Conservation (phyloP, 148 eudicot species). For the Mesembryanthemum crystallinum region DNA sequence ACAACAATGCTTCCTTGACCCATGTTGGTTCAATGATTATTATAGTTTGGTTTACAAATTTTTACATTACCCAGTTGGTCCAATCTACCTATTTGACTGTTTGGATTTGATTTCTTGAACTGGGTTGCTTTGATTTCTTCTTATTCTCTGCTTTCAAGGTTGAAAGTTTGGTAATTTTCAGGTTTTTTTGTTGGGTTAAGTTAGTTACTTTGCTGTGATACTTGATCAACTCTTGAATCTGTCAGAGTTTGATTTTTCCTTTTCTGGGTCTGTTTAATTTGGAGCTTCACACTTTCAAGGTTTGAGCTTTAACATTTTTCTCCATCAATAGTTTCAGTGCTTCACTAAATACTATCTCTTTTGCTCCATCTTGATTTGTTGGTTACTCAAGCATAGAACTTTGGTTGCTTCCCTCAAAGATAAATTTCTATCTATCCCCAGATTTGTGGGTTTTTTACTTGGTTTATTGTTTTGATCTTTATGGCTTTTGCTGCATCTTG, state of each 20-base stretch:
- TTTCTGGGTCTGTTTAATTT: slow-evolving; percentile 7
- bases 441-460: slow-evolving; percentile 17
- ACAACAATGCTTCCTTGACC: not conserved
- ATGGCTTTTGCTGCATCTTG: not conserved
- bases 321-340: not conserved
- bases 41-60: no score
- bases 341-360: not conserved
- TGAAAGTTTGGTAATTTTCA: not conserved
- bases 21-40: not conserved
- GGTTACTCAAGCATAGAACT: slow-evolving; percentile 1
- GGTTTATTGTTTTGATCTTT: slow-evolving; percentile 12
- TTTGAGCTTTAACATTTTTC: not conserved
- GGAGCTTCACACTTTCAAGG: not conserved
- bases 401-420: not conserved
- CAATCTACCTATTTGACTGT: not conserved
- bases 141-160: not conserved
- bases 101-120: slow-evolving; percentile 2
- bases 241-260: not conserved
- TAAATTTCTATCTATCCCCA: not conserved
- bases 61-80: not conserved
- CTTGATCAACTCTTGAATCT: slow-evolving; percentile 12
- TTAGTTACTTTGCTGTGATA: not conserved
- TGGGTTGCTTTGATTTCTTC: not conserved
- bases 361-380: not conserved
- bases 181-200: not conserved